These are phyloP conservation scores for Monosporascus sp. DNA, from an alignment of 2,329 filamentous ascomycete genomes.

Conservation along the genomic window DNA sequence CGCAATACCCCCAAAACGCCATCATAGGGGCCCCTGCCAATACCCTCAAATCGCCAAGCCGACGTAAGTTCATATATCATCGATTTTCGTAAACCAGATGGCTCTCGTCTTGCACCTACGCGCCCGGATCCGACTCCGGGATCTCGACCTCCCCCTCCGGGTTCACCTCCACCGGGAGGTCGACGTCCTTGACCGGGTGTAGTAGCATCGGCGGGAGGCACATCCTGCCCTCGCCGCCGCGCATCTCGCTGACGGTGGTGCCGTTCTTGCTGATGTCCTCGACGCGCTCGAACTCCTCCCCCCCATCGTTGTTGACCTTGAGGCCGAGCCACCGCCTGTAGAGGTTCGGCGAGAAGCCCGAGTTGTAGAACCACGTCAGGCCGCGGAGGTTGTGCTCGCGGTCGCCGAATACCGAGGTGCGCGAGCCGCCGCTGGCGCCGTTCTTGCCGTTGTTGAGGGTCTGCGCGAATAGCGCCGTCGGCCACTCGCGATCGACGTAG, in stretches of 20 bases:
- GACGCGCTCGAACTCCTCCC: conserved; percentile 67
- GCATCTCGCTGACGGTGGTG: conserved; percentile 45
- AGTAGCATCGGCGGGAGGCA: conserved; percentile 85
- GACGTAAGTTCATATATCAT: no score
- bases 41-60: no score
- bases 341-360: conserved; percentile 72
- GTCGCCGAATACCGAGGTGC: conserved; percentile 72
- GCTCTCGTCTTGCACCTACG: conserved; percentile 17
- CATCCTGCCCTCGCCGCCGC: conserved; percentile 75
- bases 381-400: conserved; percentile 85
- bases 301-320: conserved; percentile 71
- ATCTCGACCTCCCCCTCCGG: conserved; percentile 40
- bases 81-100: no score
- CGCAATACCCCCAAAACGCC: no score
- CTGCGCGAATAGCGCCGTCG: conserved; percentile 67
- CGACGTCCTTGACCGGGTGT: conserved; percentile 79
- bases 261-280: conserved; percentile 48
- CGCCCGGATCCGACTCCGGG: conserved; percentile 46
- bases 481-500: conserved; percentile 85
- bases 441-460: conserved; percentile 77
- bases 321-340: conserved; percentile 85
- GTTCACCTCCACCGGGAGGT: conserved; percentile 56
- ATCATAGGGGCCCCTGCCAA: no score
- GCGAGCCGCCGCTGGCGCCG: conserved; percentile 67
- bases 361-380: conserved; percentile 88